Base-by-base conservation (phyloP, 805 yeast genomes). In the Wilhelminamyces savonicus region DNA sequence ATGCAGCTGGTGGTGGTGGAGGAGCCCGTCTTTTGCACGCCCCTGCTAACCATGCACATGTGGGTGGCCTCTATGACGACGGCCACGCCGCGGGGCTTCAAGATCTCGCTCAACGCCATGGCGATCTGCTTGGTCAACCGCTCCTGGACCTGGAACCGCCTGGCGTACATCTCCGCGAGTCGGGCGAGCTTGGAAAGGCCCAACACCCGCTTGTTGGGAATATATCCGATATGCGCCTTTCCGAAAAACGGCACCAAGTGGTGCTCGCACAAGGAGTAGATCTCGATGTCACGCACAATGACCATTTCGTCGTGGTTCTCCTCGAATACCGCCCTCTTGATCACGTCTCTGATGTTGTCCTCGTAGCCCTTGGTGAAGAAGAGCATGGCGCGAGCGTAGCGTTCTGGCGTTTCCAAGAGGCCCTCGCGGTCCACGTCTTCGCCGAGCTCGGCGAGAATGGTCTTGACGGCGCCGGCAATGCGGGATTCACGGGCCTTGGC, bases 251-350 rank as follows among this genome's bases (percentile, higher is more conserved):
- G 99, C 16, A 94, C 99, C 47, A 92, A 64, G 60, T 92, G 99
- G 56, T 92, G 99, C 60, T 92, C 99, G 59, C 99, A 92, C 31
- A 92, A 66, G 3, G 96, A 85, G 54, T 79, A 83, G 31, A 92
- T 75, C 45, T 86, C 95, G 34, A 92, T 92, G 56, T 92, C 97
- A 50, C 90, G 74, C 16, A 92, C 98, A 40, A 92, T 88, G 27
- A 92, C 97, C 97, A 92, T 92, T 53, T 92, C 99, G 55, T 92
- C 97, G 53, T 92, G 98, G 53, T 92, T 95, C 54, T 92, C 97
- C 54, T 92, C 97, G 46, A 92, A 92, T 5, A 92, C 94, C 0
- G 98, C 98, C 37, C 88, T 71, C 47, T 92, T 90, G 49, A 92
- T 82, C 16, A 87, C 95, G 50, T 85, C 95, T 39, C 84, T 71